These are phyloP conservation scores for Aciculosporium take DNA, from an alignment of 2,329 filamentous ascomycete species.

Conservation along the genomic window DNA sequence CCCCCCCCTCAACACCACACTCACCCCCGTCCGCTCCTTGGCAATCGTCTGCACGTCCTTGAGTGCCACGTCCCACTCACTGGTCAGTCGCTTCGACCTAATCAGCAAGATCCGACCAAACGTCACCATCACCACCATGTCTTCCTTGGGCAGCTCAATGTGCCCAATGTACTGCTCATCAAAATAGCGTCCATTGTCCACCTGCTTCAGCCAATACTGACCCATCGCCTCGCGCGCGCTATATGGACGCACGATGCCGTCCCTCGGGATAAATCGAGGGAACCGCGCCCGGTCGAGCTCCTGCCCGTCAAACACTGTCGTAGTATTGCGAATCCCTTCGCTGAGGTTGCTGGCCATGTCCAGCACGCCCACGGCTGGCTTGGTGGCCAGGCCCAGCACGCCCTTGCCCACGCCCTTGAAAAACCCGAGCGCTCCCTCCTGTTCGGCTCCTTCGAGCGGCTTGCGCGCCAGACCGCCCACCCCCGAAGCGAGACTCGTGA, in stretches of 20 bases:
- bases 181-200: slow-evolving; percentile 96
- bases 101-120: slow-evolving; percentile 82
- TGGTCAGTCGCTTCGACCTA: slow-evolving; percentile 67
- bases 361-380: slow-evolving; percentile 90
- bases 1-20: slow-evolving; percentile 74
- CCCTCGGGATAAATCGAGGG: slow-evolving; percentile 77
- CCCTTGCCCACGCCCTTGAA: slow-evolving; percentile 97
- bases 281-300: slow-evolving; percentile 91
- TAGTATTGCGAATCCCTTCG: slow-evolving; percentile 96
- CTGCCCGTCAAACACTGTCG: slow-evolving; percentile 90
- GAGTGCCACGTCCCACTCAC: slow-evolving; percentile 90
- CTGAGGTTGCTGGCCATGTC: slow-evolving; percentile 95
- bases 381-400: slow-evolving; percentile 83
- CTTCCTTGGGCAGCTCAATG: slow-evolving; percentile 76
- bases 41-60: slow-evolving; percentile 95
- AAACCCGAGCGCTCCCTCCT: slow-evolving; percentile 85
- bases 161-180: slow-evolving; percentile 96
- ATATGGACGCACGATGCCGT: slow-evolving; percentile 90
- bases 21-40: slow-evolving; percentile 90
- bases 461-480: slow-evolving; percentile 88
- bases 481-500: slow-evolving; percentile 81
- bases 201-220: slow-evolving; percentile 97
- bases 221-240: slow-evolving; percentile 88
- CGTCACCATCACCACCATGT: slow-evolving; percentile 81
- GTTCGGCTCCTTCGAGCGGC: slow-evolving; percentile 87